Conservation (phyloP, 2,329 filamentous ascomycete genomes). For the Hymenoscyphus linearis region DNA sequence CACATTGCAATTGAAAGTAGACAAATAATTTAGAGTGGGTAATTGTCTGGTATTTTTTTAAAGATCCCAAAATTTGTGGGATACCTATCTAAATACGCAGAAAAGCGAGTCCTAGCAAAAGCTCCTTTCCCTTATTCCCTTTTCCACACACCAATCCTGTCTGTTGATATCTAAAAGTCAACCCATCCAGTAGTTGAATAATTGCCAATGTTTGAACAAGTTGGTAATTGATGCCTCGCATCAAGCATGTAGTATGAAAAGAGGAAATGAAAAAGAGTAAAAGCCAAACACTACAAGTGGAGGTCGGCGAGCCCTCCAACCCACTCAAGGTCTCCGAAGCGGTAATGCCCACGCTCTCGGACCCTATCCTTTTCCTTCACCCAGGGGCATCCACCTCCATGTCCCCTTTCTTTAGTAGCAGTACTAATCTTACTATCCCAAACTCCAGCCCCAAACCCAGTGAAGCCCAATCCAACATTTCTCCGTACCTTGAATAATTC, state of each 20-base stretch:
- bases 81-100: conserved; percentile 32
- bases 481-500: conserved; percentile 42
- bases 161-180: conserved; percentile 9
- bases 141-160: background rate
- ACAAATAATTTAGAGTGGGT: conserved; percentile 30
- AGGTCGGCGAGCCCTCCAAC: conserved; percentile 78
- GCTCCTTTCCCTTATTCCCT: conserved; percentile 3
- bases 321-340: conserved; percentile 76
- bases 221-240: background rate
- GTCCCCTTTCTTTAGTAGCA: conserved; percentile 34
- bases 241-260: conserved; percentile 9
- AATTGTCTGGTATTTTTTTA: conserved; percentile 33
- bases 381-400: conserved; percentile 43
- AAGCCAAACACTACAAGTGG: conserved; percentile 47
- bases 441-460: conserved; percentile 38
- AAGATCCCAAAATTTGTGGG: conserved; percentile 16
- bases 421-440: conserved; percentile 30
- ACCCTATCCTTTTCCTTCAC: conserved; percentile 37
- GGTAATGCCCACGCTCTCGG: conserved; percentile 47
- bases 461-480: conserved; percentile 41
- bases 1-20: background rate
- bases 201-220: background rate
- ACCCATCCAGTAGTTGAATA: conserved; percentile 4
- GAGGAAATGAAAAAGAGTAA: conserved; percentile 7
- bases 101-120: conserved; percentile 32